These are phyloP conservation scores for Fusarium sp. DNA, from an alignment of 2,329 filamentous ascomycete genomes.

Conservation along the genomic window DNA sequence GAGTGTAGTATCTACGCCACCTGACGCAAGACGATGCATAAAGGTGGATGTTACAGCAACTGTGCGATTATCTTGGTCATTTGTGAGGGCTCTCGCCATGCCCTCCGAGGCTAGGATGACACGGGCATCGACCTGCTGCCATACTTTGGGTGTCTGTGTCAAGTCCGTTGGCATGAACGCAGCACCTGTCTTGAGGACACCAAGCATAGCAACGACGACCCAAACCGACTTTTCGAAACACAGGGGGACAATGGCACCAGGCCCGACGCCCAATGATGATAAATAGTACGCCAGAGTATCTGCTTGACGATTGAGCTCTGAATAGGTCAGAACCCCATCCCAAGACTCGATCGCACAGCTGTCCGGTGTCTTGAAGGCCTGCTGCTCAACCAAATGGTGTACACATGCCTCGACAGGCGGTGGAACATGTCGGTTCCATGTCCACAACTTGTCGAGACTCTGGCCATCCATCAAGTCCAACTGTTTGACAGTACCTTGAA, in stretches of 20 bases:
- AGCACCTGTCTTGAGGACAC: slow-evolving; percentile 41
- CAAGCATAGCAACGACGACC: slow-evolving; percentile 38
- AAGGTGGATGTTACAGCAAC: slow-evolving; percentile 1
- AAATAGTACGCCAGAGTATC: slow-evolving; percentile 47
- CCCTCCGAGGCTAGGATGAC: slow-evolving; percentile 1
- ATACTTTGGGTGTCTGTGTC: slow-evolving; percentile 21
- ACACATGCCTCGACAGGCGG: slow-evolving; percentile 33
- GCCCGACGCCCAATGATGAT: slow-evolving; percentile 45
- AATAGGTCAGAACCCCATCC: slow-evolving; percentile 50
- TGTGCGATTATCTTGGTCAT: background rate
- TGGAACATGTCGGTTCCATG: background rate
- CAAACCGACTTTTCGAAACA: slow-evolving; percentile 43
- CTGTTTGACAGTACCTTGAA: background rate
- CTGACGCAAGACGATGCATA: background rate
- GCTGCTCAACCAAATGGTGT: slow-evolving; percentile 46
- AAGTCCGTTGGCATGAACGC: slow-evolving; percentile 34
- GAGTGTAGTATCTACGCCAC: background rate
- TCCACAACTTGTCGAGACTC: background rate
- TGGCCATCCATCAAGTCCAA: background rate
- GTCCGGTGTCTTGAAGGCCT: slow-evolving; percentile 16
- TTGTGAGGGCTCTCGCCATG: background rate
- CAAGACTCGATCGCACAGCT: slow-evolving; percentile 41
- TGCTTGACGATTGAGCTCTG: slow-evolving; percentile 52
- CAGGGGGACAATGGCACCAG: slow-evolving; percentile 35
- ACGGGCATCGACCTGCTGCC: background rate